These are phyloP conservation scores for Phaeomoniella chlamydospora DNA, from an alignment of 2,329 filamentous ascomycete species.

Conservation along the genomic window DNA sequence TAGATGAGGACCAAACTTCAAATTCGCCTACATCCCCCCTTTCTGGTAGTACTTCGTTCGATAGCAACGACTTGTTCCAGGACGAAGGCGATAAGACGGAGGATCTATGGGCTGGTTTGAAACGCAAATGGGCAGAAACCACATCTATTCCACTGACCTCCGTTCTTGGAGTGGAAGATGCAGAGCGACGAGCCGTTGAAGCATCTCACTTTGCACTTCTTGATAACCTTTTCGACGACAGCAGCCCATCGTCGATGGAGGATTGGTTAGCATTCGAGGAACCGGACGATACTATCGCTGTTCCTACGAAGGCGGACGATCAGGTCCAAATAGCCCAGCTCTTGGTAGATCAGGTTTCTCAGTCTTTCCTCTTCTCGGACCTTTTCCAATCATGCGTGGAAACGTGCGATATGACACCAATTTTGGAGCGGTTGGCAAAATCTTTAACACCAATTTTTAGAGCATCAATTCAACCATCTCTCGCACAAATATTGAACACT, in stretches of 20 bases:
- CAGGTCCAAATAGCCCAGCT: slow-evolving; percentile 24
- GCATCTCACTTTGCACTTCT: slow-evolving; percentile 1
- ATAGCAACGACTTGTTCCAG: neutral
- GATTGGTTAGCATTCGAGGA: slow-evolving; percentile 4
- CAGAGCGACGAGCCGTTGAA: slow-evolving; percentile 5
- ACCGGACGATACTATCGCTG: slow-evolving; percentile 11
- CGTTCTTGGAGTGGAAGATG: slow-evolving; percentile 4
- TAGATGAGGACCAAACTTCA: neutral
- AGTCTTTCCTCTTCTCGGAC: neutral
- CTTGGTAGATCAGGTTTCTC: slow-evolving; percentile 19
- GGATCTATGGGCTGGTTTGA: neutral
- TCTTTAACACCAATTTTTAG: neutral
- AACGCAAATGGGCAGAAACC: neutral
- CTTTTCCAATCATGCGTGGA: neutral
- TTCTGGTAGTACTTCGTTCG: neutral
- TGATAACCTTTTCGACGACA: slow-evolving; percentile 3
- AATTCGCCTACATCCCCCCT: too few species aligned
- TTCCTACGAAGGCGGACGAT: slow-evolving; percentile 17
- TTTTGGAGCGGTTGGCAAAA: neutral
- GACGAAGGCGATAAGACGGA: neutral
- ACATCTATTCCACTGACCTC: slow-evolving; percentile 5
- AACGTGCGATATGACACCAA: neutral
- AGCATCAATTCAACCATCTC: neutral
- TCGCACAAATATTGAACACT: neutral
- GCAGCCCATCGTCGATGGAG: neutral